Percentiles rank a stretch among this genome's conserved stretches.
Evolutionary conservation across 192 early-diverging fungal species (phyloP).

Genomic region (Coemansia sp.): DNA sequence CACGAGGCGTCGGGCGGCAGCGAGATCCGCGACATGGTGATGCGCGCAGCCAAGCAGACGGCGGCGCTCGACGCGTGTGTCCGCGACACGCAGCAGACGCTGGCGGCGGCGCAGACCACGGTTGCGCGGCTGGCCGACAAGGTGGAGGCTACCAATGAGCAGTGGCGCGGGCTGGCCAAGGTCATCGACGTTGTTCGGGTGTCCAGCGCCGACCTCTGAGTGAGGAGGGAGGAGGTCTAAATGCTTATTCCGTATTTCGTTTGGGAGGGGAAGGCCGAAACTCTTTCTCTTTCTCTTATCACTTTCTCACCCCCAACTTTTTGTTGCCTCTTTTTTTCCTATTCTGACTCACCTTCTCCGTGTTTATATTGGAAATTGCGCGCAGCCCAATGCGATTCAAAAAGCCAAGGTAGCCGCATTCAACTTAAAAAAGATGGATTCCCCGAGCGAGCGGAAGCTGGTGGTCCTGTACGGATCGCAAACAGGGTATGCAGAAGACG

Average conservation of each 20-base stretch:
- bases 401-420: too few relatives aligned
- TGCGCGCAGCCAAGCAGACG: slow-evolving; percentile 36
- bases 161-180: slow-evolving; percentile 36
- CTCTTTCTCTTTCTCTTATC: background rate
- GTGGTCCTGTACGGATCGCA: slow-evolving; percentile 90
- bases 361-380: too few relatives aligned
- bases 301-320: too few relatives aligned
- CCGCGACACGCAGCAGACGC: slow-evolving; percentile 41
- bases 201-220: slow-evolving; percentile 31
- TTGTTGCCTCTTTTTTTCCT: too few relatives aligned
- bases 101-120: slow-evolving; percentile 15
- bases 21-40: slow-evolving; percentile 40
- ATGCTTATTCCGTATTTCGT: background rate
- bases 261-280: background rate
- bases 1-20: slow-evolving; percentile 49
- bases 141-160: slow-evolving; percentile 36
- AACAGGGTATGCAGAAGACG: slow-evolving; percentile 92
- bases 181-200: slow-evolving; percentile 46
- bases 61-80: slow-evolving; percentile 35
- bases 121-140: slow-evolving; percentile 18
- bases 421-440: background rate
- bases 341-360: too few relatives aligned
- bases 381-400: too few relatives aligned
- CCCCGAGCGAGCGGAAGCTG: slow-evolving; percentile 34
- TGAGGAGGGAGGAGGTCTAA: background rate